Percentiles rank a stretch among this genome's conserved stretches.
phyloP scores from a whole-genome alignment of 176 grass and related monocot species.

The Bolboschoenus planiculmis region DNA sequence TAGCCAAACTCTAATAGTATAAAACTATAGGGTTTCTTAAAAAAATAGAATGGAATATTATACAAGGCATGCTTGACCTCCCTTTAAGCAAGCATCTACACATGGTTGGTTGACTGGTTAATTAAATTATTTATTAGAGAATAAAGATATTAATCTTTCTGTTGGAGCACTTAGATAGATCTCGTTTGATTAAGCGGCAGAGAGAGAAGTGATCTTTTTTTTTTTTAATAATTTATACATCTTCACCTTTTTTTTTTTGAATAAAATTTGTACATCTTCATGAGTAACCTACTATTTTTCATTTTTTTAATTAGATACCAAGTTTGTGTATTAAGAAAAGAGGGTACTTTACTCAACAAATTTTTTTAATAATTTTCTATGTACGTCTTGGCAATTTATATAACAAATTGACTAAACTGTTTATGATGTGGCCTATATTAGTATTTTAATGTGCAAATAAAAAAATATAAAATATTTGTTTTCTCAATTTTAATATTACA shows the following conservation, averaged over 20 bases:
- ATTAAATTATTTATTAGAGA: neutral
- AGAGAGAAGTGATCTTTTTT: neutral
- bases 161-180: neutral
- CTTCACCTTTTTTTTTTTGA: neutral
- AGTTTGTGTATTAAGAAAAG: neutral
- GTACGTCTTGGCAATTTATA: neutral
- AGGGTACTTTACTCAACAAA: neutral
- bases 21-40: neutral
- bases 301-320: neutral
- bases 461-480: no score
- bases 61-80: slow-evolving; percentile 22
- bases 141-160: no score
- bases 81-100: slow-evolving; percentile 19
- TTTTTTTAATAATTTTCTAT: neutral
- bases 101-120: slow-evolving; percentile 5
- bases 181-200: neutral
- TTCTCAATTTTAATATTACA: no score
- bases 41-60: neutral
- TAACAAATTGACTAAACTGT: neutral
- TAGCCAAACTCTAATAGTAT: no score
- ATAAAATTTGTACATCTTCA: neutral
- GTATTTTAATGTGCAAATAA: no score
- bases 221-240: neutral
- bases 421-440: neutral
- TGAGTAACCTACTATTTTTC: no score